Evolutionary conservation across 2,329 filamentous ascomycete species (phyloP).

Genomic region (Harringtonia lauricola): DNA sequence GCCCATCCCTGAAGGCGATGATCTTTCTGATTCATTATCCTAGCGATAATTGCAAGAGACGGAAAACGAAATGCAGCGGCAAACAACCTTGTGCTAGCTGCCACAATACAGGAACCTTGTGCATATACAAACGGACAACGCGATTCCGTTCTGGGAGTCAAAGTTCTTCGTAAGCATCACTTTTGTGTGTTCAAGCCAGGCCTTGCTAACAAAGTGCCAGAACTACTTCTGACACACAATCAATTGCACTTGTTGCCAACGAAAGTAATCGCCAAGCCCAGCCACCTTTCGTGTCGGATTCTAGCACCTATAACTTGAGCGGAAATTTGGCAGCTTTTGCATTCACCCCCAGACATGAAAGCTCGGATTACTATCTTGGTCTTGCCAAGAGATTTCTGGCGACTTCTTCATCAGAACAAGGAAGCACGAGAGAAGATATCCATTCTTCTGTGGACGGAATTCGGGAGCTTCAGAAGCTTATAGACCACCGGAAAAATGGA

Average conservation of each 20-base stretch:
- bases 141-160: neutral
- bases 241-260: neutral
- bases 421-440: no score
- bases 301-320: neutral
- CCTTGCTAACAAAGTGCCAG: no score
- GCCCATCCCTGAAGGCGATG: neutral
- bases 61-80: conserved; percentile 2
- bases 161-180: neutral
- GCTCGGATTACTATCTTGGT: neutral
- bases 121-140: conserved; percentile 1
- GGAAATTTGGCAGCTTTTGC: neutral
- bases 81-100: neutral
- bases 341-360: neutral
- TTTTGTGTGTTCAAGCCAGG: no score
- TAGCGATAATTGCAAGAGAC: conserved; percentile 1
- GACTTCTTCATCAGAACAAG: neutral
- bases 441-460: neutral
- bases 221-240: neutral
- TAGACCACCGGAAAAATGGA: neutral
- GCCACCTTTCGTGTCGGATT: neutral
- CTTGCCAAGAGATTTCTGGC: neutral
- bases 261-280: no score
- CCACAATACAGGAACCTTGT: neutral
- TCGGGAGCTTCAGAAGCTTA: neutral
- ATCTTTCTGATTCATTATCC: neutral